Evolutionary conservation across 2,329 filamentous ascomycete genomes (phyloP), one percentile per base, ranked within the genome.

Genomic region (Aspergillus hiratsukae): DNA sequence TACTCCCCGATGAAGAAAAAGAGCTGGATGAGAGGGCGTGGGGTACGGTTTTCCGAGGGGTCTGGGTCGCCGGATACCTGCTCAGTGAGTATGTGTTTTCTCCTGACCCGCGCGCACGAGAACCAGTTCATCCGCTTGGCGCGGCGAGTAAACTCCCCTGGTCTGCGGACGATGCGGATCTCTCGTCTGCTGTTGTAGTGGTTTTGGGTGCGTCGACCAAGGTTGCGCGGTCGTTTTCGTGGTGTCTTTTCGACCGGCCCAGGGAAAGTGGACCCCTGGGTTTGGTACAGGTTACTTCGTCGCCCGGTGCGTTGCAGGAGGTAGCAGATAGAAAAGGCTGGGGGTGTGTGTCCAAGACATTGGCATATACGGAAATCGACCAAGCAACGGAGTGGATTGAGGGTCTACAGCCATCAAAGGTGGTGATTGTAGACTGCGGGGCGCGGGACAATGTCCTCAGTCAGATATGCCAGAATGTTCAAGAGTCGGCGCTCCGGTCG

Each of bases 171-270:
- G 68, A 73, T 37, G 72, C 67, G 1, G 70, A 75, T 50, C 57
- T 78, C 2, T 54, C 58, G 6, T 66, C 58, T 19, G 71, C 75
- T 19, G 64, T 76, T 7, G 60, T 77, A 4, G 57, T 70, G 25
- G 64, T 53, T 50, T 56, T 72, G 2, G 64, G 56, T 1, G 67
- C 69, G 1, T 66, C 67, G 3, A 66, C 61, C 46, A 71, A 71
- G 59, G 66, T 61, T 4, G 66, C 61, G 10, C 60, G 68, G 8
- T 54, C 58, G 11, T 63, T 71, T 51, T 27, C 54, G 28, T 56
- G 45, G 11, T 35, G 50, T 48, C 48, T 58, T n/a, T 46, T 49
- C 3, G 5, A 45, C 31, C 52, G 58, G 21, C 37, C 54, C 9
- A 27, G 14, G 17, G 28, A 14, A 14, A 37, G 23, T n/a, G 50